phyloP scores from a whole-genome alignment of 306 rosid species.

The Fragaria ananassa region DNA sequence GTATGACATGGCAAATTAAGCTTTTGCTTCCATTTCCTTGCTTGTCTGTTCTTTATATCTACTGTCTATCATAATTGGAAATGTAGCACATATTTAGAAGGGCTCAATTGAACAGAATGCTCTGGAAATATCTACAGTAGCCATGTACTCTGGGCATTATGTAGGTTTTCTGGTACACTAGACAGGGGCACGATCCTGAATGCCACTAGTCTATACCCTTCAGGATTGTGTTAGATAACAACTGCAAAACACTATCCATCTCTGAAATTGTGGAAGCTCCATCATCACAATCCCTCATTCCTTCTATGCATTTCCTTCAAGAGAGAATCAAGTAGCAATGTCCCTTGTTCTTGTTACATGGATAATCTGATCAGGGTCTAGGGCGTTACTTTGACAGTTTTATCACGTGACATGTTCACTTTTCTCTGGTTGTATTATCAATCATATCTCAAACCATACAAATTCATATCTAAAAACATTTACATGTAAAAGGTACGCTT shows the following conservation, averaged over 20 bases:
- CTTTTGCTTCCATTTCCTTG: slow-evolving; percentile 14
- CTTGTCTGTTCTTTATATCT: background rate
- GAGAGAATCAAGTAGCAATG: background rate
- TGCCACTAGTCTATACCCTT: no score
- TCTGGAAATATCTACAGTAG: background rate
- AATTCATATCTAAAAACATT: background rate
- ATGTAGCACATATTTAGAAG: background rate
- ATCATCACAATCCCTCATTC: background rate
- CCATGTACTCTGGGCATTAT: background rate
- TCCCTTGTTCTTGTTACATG: background rate
- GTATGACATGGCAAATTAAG: slow-evolving; percentile 30
- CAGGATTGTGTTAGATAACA: background rate
- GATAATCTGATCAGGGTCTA: background rate
- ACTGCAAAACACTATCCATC: slow-evolving; percentile 1
- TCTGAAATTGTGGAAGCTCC: background rate
- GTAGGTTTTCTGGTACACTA: background rate
- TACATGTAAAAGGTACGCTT: background rate
- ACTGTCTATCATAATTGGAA: background rate
- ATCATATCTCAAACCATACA: no score
- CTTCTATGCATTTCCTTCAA: background rate
- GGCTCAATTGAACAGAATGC: background rate
- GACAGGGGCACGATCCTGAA: no score
- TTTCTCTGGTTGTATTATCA: no score
- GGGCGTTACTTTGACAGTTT: background rate
- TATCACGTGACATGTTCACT: background rate